Conservation (phyloP, 768 basidiomycete genomes). For the Rubroboletus pulcherrimus region DNA sequence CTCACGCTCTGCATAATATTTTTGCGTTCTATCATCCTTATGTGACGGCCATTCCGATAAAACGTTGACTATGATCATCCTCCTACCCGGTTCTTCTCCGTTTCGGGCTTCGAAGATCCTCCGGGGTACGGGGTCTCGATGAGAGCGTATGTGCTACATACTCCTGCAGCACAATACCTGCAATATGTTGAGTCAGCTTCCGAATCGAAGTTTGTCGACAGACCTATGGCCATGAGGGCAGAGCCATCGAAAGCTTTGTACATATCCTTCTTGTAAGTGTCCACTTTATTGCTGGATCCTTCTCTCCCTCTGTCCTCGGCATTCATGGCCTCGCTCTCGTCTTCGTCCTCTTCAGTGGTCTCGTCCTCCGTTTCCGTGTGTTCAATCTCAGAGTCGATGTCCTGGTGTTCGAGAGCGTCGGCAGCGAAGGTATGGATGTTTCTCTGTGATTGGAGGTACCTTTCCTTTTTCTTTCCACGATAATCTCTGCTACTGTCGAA, state of each 20-base stretch:
- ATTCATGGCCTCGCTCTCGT: conserved; percentile 7
- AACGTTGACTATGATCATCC: neutral
- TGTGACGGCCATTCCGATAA: neutral
- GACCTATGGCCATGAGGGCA: conserved; percentile 69
- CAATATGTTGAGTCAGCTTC: neutral
- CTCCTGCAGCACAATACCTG: conserved; percentile 70
- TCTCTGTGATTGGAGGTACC: conserved; percentile 8
- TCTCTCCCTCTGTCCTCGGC: conserved; percentile 8
- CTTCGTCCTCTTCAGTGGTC: conserved; percentile 14
- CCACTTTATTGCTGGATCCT: neutral
- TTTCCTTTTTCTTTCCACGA: conserved; percentile 41
- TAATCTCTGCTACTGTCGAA: conserved; percentile 46
- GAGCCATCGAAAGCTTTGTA: conserved; percentile 73
- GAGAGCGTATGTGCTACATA: conserved; percentile 41
- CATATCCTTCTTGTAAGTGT: conserved; percentile 49
- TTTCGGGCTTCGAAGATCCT: conserved; percentile 4
- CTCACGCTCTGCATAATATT: neutral
- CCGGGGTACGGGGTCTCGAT: neutral
- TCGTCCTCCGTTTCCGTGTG: conserved; percentile 14
- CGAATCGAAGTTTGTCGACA: conserved; percentile 12
- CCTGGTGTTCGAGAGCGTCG: neutral
- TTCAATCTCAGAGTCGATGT: conserved; percentile 9
- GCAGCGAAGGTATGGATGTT: conserved; percentile 24
- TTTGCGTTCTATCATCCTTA: conserved; percentile 2
- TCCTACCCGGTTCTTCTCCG: conserved; percentile 5